Conservation (phyloP, 2,329 filamentous ascomycete genomes). For the Claviceps purpurea region DNA sequence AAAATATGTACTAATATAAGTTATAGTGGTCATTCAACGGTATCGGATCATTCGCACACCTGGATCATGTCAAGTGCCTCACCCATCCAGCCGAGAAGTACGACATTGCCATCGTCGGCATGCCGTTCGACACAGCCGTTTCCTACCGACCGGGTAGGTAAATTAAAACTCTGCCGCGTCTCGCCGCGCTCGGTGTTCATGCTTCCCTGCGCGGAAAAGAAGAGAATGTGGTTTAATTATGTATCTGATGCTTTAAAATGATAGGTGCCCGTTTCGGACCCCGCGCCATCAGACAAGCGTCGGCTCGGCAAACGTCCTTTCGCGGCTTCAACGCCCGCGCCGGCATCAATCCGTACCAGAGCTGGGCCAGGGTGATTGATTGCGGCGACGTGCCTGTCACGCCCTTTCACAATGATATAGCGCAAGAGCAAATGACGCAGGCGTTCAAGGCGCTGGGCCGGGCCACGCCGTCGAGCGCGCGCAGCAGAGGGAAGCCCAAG, state of each 20-base stretch:
- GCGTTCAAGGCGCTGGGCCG: constrained; percentile 57
- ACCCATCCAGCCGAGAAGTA: constrained; percentile 49
- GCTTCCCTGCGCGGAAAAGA: no score
- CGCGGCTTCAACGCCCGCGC: constrained; percentile 71
- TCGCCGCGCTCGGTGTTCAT: not conserved
- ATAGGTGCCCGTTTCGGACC: constrained; percentile 68
- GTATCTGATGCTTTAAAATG: no score
- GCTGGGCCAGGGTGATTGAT: constrained; percentile 71
- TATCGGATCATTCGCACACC: constrained; percentile 62
- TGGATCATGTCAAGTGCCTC: constrained; percentile 55
- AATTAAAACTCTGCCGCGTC: not conserved
- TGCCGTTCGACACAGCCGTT: constrained; percentile 62
- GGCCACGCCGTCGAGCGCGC: constrained; percentile 23
- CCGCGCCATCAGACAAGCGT: constrained; percentile 73
- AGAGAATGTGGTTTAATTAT: no score
- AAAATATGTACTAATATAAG: not conserved
- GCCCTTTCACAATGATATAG: constrained; percentile 74
- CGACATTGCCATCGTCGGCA: constrained; percentile 61
- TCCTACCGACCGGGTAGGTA: constrained; percentile 55
- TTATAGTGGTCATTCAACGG: constrained; percentile 46
- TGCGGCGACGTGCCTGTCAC: constrained; percentile 84
- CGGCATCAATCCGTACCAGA: constrained; percentile 69
- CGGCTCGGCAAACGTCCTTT: constrained; percentile 65
- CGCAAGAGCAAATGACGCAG: constrained; percentile 70
- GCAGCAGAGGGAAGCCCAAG: constrained; percentile 29